Evolutionary conservation across 139 green algal genomes (phyloP).

Genomic region (Chara braunii): DNA sequence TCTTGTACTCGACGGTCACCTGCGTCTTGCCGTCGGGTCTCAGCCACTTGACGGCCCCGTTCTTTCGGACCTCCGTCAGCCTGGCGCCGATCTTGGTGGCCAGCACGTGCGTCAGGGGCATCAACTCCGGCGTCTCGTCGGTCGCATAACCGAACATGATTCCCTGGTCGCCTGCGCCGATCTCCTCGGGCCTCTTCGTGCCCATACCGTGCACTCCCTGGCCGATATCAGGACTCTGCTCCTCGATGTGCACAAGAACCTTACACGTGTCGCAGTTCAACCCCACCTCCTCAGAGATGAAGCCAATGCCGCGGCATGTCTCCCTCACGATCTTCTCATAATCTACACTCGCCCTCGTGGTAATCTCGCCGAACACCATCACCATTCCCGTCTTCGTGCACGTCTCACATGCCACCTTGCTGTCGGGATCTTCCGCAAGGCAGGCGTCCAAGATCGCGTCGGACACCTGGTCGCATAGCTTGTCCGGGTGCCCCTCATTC

Average conservation of each 20-base stretch:
- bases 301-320: slow-evolving; percentile 76
- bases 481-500: slow-evolving; percentile 77
- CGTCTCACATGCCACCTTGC: slow-evolving; percentile 80
- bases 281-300: slow-evolving; percentile 80
- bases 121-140: slow-evolving; percentile 93
- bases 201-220: slow-evolving; percentile 92
- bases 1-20: slow-evolving; percentile 97
- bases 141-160: slow-evolving; percentile 99
- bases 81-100: slow-evolving; percentile 82
- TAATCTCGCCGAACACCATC: slow-evolving; percentile 99
- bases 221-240: slow-evolving; percentile 95
- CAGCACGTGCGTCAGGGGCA: slow-evolving; percentile 95
- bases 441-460: slow-evolving; percentile 93
- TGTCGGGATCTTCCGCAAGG: slow-evolving; percentile 48
- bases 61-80: slow-evolving; percentile 44
- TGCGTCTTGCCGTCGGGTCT: slow-evolving; percentile 97
- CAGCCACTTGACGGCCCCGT: slow-evolving; percentile 62
- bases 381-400: slow-evolving; percentile 97
- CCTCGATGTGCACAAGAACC: slow-evolving; percentile 84
- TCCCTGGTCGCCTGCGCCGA: slow-evolving; percentile 93
- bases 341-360: slow-evolving; percentile 94
- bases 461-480: slow-evolving; percentile 80
- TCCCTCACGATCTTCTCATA: slow-evolving; percentile 83
- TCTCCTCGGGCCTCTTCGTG: slow-evolving; percentile 93
- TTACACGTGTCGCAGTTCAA: slow-evolving; percentile 92